A percentile compares a stretch with the other conserved stretches of the same genome.
Conservation (phyloP, 2,329 filamentous ascomycete species). For the Bipolaris bicolor region DNA sequence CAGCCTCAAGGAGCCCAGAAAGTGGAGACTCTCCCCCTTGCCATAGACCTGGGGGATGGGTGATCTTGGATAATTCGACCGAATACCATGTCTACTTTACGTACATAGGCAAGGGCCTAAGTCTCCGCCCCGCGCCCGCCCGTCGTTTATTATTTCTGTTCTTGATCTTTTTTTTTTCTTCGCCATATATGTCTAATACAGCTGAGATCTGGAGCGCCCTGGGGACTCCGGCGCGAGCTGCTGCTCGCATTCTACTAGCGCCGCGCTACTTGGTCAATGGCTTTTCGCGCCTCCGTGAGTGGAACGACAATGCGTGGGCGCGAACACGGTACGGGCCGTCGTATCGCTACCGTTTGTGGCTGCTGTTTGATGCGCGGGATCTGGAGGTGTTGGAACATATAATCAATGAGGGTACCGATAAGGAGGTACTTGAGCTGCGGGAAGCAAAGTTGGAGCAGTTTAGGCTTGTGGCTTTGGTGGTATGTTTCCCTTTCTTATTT, state of each 20-base stretch:
- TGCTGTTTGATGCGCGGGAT: slow-evolving; percentile 28
- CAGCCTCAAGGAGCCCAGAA: not conserved
- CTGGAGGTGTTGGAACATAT: slow-evolving; percentile 25
- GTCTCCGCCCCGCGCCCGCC: not conserved
- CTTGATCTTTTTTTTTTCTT: not conserved
- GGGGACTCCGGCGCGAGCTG: slow-evolving; percentile 9
- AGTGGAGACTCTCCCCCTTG: not conserved
- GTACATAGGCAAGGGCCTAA: not conserved
- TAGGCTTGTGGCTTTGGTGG: slow-evolving; percentile 26
- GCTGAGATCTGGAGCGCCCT: slow-evolving; percentile 16
- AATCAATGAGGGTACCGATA: slow-evolving; percentile 24
- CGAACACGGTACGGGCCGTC: slow-evolving; percentile 19
- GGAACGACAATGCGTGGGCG: slow-evolving; percentile 19
- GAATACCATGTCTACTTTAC: not conserved
- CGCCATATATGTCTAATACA: not conserved
- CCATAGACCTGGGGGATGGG: not conserved
- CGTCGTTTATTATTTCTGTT: not conserved
- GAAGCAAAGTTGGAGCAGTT: slow-evolving; percentile 24
- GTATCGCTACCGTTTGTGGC: slow-evolving; percentile 24
- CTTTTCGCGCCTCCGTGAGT: slow-evolving; percentile 10
- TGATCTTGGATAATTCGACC: not conserved
- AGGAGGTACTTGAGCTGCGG: slow-evolving; percentile 15
- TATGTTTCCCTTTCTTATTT: slow-evolving; percentile 11
- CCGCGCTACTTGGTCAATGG: slow-evolving; percentile 13
- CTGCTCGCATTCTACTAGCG: slow-evolving; percentile 8